Evolutionary conservation across 1,284 basidiomycete genomes (phyloP).

Genomic region (Naganishia liquefaciens): DNA sequence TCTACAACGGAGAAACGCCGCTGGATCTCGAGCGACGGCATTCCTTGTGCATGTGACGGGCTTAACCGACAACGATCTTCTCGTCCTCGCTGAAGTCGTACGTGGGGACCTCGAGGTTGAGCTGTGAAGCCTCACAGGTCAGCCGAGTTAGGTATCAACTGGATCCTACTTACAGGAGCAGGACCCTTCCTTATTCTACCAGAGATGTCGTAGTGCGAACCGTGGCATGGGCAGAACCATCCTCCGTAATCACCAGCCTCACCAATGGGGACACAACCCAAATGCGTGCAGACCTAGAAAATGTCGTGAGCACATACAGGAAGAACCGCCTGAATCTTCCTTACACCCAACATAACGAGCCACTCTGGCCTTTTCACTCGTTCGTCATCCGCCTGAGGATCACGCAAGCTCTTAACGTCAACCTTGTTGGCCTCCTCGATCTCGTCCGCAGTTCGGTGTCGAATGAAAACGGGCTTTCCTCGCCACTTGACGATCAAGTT

Average conservation of each 20-base stretch:
- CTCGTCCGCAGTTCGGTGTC: slow-evolving; percentile 90
- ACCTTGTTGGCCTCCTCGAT: slow-evolving; percentile 87
- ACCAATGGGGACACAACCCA: slow-evolving; percentile 95
- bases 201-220: slow-evolving; percentile 85
- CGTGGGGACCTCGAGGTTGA: slow-evolving; percentile 89
- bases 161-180: slow-evolving; percentile 68
- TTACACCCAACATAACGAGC: slow-evolving; percentile 88
- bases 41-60: background rate
- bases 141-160: slow-evolving; percentile 8
- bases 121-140: slow-evolving; percentile 55
- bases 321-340: background rate
- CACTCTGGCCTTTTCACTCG: slow-evolving; percentile 95
- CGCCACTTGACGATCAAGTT: slow-evolving; percentile 38
- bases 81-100: slow-evolving; percentile 83
- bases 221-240: slow-evolving; percentile 99
- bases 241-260: slow-evolving; percentile 98
- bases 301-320: background rate
- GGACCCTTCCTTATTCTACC: slow-evolving; percentile 94
- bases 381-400: slow-evolving; percentile 86
- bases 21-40: slow-evolving; percentile 11
- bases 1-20: slow-evolving; percentile 24
- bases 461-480: slow-evolving; percentile 94
- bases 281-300: slow-evolving; percentile 78
- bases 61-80: slow-evolving; percentile 88
- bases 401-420: slow-evolving; percentile 84